Conservation (phyloP, 257 asterid species). For the Ajuga chamaepitys region DNA sequence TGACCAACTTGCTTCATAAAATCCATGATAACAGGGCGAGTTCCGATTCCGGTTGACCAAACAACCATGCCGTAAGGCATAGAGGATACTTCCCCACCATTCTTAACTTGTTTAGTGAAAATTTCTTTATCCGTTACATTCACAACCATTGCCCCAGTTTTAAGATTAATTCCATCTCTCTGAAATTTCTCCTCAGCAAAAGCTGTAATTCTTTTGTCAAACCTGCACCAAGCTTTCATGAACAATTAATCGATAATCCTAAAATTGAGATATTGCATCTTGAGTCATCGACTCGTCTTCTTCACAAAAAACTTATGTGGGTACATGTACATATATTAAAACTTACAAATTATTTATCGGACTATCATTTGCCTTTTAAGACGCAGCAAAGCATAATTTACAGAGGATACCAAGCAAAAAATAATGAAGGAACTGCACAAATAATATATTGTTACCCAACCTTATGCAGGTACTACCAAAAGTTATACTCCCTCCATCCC, state of each 20-base stretch:
- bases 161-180: slow-evolving; percentile 83
- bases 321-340: background rate
- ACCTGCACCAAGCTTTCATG: slow-evolving; percentile 46
- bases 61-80: slow-evolving; percentile 96
- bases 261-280: slow-evolving; percentile 2
- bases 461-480: background rate
- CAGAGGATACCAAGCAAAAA: background rate
- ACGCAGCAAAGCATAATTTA: background rate
- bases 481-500: background rate
- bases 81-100: slow-evolving; percentile 56
- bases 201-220: slow-evolving; percentile 92
- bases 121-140: slow-evolving; percentile 78
- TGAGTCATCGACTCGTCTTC: background rate
- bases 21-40: slow-evolving; percentile 81
- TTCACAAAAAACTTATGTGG: background rate
- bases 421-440: background rate
- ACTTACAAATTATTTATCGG: background rate
- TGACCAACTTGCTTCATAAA: slow-evolving; percentile 94
- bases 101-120: slow-evolving; percentile 64
- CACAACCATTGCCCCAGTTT: slow-evolving; percentile 92
- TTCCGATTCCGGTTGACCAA: slow-evolving; percentile 98
- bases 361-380: background rate
- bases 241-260: background rate
- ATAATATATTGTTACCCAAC: background rate
- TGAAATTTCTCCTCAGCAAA: slow-evolving; percentile 86